These are phyloP conservation scores for Mallotus nudiflorus DNA, from an alignment of 345 rosid species.

Conservation along the genomic window DNA sequence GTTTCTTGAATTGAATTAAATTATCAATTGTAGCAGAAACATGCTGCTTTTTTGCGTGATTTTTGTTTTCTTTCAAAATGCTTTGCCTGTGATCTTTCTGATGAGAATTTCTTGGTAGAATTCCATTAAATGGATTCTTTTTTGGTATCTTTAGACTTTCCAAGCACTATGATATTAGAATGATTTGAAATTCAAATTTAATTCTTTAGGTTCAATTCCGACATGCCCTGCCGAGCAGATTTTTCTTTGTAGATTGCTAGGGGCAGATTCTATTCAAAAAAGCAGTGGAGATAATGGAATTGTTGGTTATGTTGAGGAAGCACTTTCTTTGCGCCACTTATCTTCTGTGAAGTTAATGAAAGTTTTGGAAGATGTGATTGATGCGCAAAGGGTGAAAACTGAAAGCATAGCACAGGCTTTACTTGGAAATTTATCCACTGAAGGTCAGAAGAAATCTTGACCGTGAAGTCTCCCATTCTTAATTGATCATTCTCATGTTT, in stretches of 20 bases:
- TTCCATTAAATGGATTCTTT: too few species aligned
- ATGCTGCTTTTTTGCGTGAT: not conserved
- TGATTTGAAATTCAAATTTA: slow-evolving; percentile 19
- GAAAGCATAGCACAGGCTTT: slow-evolving; percentile 50
- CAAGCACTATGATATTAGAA: not conserved
- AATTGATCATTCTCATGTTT: slow-evolving; percentile 16
- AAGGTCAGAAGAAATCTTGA: slow-evolving; percentile 58
- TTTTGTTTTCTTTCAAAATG: not conserved
- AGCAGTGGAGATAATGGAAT: slow-evolving; percentile 40
- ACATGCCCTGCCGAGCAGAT: slow-evolving; percentile 70
- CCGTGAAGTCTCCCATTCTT: slow-evolving; percentile 26
- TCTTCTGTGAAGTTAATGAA: slow-evolving; percentile 67
- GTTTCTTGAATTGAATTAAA: too few species aligned
- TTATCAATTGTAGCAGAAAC: too few species aligned
- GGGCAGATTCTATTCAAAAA: slow-evolving; percentile 50
- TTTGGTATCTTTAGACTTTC: too few species aligned
- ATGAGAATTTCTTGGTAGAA: too few species aligned
- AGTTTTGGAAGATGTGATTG: slow-evolving; percentile 59
- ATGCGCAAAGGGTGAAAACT: slow-evolving; percentile 59
- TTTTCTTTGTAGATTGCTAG: slow-evolving; percentile 80
- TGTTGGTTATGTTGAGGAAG: slow-evolving; percentile 53
- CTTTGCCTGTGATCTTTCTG: not conserved
- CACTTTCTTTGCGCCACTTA: slow-evolving; percentile 63
- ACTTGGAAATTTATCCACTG: slow-evolving; percentile 43
- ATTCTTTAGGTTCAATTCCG: slow-evolving; percentile 63